Evolutionary conservation across 78 protist species (phyloP), one percentile per base, ranked within the genome.

Genomic region (Anaeramoeba flamelloides): DNA sequence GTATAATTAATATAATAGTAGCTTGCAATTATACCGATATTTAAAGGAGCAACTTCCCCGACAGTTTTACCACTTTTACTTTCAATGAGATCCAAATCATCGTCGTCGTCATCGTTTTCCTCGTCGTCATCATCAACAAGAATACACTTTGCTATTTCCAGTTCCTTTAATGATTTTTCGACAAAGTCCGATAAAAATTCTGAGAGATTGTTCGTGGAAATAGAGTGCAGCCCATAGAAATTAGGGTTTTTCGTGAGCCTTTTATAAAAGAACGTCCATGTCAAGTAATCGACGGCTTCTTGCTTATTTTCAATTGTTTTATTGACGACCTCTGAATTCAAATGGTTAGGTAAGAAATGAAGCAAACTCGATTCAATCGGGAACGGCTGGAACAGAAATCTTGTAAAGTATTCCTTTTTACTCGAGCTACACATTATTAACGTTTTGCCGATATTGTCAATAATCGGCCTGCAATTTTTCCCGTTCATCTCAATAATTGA

Each of bases 161-260:
- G 81, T 38, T 91, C 94, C 12, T 39, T 17, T 2, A 95, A 80
- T 1, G 96, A 84, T 3, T 64, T 81, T 81, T 95, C 97, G n/a
- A 94, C 95, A 65, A 93, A 86, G 77, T 94, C 97, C 1, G 94
- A 89, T 33, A 95, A 79, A 87, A 90, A 88, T 79, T 94, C 96
- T 0, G 91, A 84, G 1, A 95, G 77, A 75, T 94, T 94, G 12
- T 91, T 80, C 74, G 41, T 40, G 26, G 76, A 79, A 81, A 38
- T 8, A 41, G 81, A 78, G 39, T 75, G 34, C 84, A 91, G 79
- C 77, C 86, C 83, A 82, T 93, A 93, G 89, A 88, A 94, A 86
- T 90, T 92, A 22, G 99, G 97, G 81, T 97, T 97, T 53, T 88
- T 90, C 41, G 89, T 79, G 81, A 97, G 76, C 3, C 99, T 86